A percentile compares a stretch with the other conserved stretches of the same genome.
Conservation (phyloP, 306 rosid species). For the Quercus aquifolioides region DNA sequence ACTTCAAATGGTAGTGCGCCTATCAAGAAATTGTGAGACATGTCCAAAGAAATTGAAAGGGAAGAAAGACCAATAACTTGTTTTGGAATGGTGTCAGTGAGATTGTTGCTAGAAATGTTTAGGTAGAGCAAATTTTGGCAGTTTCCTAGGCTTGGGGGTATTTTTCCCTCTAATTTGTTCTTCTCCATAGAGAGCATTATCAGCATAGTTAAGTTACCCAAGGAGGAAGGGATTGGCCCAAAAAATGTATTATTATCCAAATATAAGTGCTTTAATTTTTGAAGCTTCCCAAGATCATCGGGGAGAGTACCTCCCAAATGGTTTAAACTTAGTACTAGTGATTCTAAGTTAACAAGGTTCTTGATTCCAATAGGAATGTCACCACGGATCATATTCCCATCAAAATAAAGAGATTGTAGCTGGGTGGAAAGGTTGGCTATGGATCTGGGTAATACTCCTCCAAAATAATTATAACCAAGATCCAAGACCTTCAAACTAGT, state of each 20-base stretch:
- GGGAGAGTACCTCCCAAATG: constrained; percentile 22
- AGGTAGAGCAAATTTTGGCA: constrained; percentile 16
- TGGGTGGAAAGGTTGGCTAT: constrained; percentile 28
- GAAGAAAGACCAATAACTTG: constrained; percentile 35
- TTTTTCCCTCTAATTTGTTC: constrained; percentile 35
- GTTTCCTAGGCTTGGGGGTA: constrained; percentile 35
- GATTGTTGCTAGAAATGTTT: constrained; percentile 35
- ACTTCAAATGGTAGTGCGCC: constrained; percentile 41
- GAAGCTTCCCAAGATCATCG: constrained; percentile 24
- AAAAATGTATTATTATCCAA: constrained; percentile 25
- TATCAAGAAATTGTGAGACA: constrained; percentile 32
- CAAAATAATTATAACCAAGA: constrained; percentile 21
- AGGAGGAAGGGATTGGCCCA: constrained; percentile 32
- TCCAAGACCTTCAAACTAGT: constrained; percentile 19
- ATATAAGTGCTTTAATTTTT: constrained; percentile 8
- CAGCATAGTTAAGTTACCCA: constrained; percentile 37
- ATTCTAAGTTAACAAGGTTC: constrained; percentile 20
- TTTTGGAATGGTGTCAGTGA: constrained; percentile 33
- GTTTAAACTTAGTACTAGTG: constrained; percentile 26
- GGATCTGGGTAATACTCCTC: constrained; percentile 33
- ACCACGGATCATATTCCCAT: constrained; percentile 20
- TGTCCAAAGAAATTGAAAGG: constrained; percentile 29
- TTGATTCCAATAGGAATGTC: constrained; percentile 31
- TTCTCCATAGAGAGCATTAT: constrained; percentile 14
- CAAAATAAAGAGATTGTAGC: constrained; percentile 5